These are phyloP conservation scores for Hyaloscypha finlandica DNA, from an alignment of 495 filamentous ascomycete species.

Conservation along the genomic window DNA sequence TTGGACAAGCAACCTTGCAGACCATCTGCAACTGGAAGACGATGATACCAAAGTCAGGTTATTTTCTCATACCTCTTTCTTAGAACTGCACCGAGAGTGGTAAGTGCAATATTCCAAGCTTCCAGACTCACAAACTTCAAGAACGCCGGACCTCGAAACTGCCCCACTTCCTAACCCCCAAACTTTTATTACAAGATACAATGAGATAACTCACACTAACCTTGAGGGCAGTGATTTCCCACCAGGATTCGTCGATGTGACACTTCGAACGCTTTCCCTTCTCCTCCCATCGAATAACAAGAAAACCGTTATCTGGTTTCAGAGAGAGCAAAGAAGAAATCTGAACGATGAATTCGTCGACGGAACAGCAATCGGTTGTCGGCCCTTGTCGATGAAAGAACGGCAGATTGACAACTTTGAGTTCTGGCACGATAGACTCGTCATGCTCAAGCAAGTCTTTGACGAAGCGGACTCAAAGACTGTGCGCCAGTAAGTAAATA, in stretches of 20 bases:
- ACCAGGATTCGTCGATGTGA: slow-evolving; percentile 44
- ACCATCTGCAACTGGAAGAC: slow-evolving; percentile 46
- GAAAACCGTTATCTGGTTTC: slow-evolving; percentile 36
- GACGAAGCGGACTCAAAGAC: slow-evolving; percentile 39
- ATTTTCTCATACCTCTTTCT: slow-evolving; percentile 10
- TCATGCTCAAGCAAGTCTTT: slow-evolving; percentile 43
- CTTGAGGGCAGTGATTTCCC: slow-evolving; percentile 30
- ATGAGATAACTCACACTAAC: neutral
- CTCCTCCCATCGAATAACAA: slow-evolving; percentile 43
- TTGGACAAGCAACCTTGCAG: slow-evolving; percentile 44
- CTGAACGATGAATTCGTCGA: slow-evolving; percentile 31
- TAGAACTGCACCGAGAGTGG: slow-evolving; percentile 4
- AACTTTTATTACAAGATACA: no score
- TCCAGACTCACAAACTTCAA: neutral
- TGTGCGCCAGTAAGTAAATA: slow-evolving; percentile 40
- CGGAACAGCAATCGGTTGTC: slow-evolving; percentile 23
- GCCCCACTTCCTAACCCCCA: no score
- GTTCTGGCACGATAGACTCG: slow-evolving; percentile 55
- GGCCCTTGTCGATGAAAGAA: slow-evolving; percentile 35
- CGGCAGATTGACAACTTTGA: slow-evolving; percentile 48
- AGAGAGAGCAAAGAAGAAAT: slow-evolving; percentile 14
- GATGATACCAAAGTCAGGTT: slow-evolving; percentile 32
- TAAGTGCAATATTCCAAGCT: neutral
- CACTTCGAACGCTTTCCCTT: slow-evolving; percentile 46
- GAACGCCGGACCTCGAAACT: no score